Conservation (phyloP, 1,284 basidiomycete genomes). For the Erythrobasidium hasegawianum region DNA sequence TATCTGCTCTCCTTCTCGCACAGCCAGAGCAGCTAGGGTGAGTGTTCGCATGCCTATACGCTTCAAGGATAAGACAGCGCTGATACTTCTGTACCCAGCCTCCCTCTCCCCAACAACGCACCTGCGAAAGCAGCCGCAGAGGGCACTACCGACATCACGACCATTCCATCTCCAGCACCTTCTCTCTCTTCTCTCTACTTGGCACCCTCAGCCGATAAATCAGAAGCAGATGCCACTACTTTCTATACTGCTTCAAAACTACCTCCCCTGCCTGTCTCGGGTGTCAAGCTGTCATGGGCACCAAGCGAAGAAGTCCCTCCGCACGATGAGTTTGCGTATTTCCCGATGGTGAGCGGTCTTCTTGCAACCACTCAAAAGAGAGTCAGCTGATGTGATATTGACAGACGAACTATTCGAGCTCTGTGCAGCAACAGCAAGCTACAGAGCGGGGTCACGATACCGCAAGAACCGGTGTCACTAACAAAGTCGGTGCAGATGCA, state of each 20-base stretch:
- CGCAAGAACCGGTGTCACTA: slow-evolving; percentile 19
- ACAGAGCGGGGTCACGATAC: slow-evolving; percentile 19
- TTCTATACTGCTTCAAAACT: slow-evolving; percentile 16
- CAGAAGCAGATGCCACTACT: slow-evolving; percentile 5
- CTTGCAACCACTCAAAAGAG: not conserved
- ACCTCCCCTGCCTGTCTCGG: slow-evolving; percentile 19
- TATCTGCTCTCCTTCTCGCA: slow-evolving; percentile 32
- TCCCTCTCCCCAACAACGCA: slow-evolving; percentile 19
- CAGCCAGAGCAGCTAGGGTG: slow-evolving; percentile 32
- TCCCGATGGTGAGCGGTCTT: slow-evolving; percentile 23
- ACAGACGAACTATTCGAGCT: slow-evolving; percentile 32
- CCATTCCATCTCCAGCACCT: slow-evolving; percentile 28
- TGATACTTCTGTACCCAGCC: not conserved
- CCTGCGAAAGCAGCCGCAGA: slow-evolving; percentile 17
- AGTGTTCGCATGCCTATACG: not conserved
- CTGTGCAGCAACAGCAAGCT: slow-evolving; percentile 9
- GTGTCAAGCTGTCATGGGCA: slow-evolving; percentile 23
- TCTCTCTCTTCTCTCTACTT: slow-evolving; percentile 31
- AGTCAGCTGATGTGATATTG: not conserved
- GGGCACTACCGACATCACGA: slow-evolving; percentile 27
- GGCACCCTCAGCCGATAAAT: slow-evolving; percentile 5
- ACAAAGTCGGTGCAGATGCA: not conserved
- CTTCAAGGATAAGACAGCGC: no score
- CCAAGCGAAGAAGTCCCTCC: slow-evolving; percentile 10
- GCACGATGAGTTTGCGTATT: slow-evolving; percentile 24